Base-by-base conservation (phyloP, 192 early-diverging fungal genomes). In the Entomortierella beljakovae region DNA sequence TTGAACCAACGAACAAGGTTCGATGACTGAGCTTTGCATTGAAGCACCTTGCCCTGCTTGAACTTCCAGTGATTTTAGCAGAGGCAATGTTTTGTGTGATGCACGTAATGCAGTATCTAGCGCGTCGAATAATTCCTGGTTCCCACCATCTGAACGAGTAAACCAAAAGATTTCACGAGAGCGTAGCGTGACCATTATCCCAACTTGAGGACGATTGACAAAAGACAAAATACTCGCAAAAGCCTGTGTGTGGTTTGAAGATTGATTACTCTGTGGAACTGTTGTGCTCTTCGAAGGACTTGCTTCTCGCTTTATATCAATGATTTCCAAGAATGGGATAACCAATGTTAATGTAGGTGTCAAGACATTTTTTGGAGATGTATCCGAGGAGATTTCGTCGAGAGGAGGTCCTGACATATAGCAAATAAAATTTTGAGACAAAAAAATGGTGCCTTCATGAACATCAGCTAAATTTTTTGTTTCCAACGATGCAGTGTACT, bases 371-470 rank as follows among this genome's bases (percentile, higher is more conserved):
- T 20, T n/a, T 22, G 49, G 43, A 3, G 46, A 51, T 7, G 25
- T 18, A 48, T 65, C 37, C 33, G 28, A 2, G 2, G 33, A 0
- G 1, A 31, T 13, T 4, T 10, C 28, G 46, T 9, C 10, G 6
- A 57, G 23, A 2, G 62, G 16, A 18, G 61, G 55, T 11, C 71
- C 64, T 2, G 67, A 58, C 22, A 59, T 55, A 33, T 79, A 79
- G 23, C 75, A 79, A 22, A 79, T 63, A 42, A 79, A 79, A 23
- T 57, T 52, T 25, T 61, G 49, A 15, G 75, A 79, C 0, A 79
- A 18, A 31, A 34, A 70, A 1, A 79, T 15, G 3, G 50, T 65
- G 10, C 75, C 75, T 6, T 34, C 43, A 8, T 69, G 56, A 15
- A 62, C 42, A 48, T 69, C 75, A 0, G 40, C 37, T 2, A 70